phyloP scores from a whole-genome alignment of 768 basidiomycete species.

The Amanita brunnescens region DNA sequence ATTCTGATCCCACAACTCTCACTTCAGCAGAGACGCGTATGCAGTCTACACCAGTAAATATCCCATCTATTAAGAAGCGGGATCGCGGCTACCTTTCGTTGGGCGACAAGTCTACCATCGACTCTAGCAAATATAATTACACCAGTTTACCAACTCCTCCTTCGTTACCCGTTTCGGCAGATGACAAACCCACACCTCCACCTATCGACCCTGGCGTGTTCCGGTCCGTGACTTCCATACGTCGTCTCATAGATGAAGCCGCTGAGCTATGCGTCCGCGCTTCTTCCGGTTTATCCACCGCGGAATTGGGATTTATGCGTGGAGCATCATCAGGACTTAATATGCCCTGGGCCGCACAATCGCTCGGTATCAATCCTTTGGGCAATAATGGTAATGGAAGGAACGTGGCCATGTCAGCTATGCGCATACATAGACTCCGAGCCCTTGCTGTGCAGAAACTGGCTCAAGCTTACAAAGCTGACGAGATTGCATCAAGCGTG shows the following conservation, averaged over 20 bases:
- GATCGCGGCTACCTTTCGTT: slow-evolving; percentile 39
- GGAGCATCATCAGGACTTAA: slow-evolving; percentile 34
- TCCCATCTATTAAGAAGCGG: slow-evolving; percentile 27
- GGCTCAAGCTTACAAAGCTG: slow-evolving; percentile 76
- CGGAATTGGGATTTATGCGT: slow-evolving; percentile 56
- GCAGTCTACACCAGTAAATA: slow-evolving; percentile 24
- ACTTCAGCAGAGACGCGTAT: slow-evolving; percentile 36
- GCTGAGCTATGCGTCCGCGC: slow-evolving; percentile 84
- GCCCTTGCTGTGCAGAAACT: slow-evolving; percentile 82
- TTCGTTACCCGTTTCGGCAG: slow-evolving; percentile 43
- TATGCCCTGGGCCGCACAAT: slow-evolving; percentile 57
- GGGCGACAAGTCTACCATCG: slow-evolving; percentile 35
- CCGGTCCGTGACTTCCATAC: slow-evolving; percentile 62
- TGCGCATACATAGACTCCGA: slow-evolving; percentile 71
- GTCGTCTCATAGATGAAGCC: slow-evolving; percentile 82
- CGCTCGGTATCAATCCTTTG: slow-evolving; percentile 51
- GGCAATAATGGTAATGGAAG: slow-evolving; percentile 51
- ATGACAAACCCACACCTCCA: slow-evolving; percentile 68
- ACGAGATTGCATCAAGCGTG: slow-evolving; percentile 88
- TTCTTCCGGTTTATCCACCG: slow-evolving; percentile 72
- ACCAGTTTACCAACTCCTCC: slow-evolving; percentile 31
- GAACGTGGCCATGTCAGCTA: slow-evolving; percentile 77
- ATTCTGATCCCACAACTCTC: slow-evolving; percentile 64
- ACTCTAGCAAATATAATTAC: slow-evolving; percentile 27
- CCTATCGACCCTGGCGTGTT: slow-evolving; percentile 90